These are phyloP conservation scores for Calonectria hongkongensis DNA, from an alignment of 2,329 filamentous ascomycete genomes.

Conservation along the genomic window DNA sequence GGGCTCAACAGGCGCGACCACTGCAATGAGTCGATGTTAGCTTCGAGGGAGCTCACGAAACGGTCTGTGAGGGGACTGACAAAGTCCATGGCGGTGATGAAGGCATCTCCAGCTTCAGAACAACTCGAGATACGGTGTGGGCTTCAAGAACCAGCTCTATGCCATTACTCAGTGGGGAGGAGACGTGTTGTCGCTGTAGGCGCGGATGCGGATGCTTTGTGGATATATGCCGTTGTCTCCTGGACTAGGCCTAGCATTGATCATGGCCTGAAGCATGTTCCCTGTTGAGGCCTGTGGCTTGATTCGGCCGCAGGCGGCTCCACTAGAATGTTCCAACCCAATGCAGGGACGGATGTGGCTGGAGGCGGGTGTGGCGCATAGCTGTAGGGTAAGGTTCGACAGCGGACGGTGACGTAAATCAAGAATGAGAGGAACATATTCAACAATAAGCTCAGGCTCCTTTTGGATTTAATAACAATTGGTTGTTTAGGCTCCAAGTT, in stretches of 20 bases:
- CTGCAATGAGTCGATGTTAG: constrained; percentile 60
- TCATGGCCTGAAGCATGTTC: constrained; percentile 36
- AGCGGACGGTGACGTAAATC: not conserved
- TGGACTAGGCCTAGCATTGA: constrained; percentile 33
- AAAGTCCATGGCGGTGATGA: constrained; percentile 73
- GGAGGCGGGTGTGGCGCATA: not conserved
- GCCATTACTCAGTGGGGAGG: constrained; percentile 44
- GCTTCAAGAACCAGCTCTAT: constrained; percentile 18
- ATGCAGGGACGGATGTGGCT: constrained; percentile 23
- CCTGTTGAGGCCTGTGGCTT: constrained; percentile 39
- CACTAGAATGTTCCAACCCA: not conserved
- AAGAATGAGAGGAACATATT: not conserved
- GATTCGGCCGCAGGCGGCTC: not conserved
- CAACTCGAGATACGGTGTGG: constrained; percentile 12
- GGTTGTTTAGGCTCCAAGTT: not conserved
- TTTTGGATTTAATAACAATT: not conserved
- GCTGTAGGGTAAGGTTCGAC: constrained; percentile 6
- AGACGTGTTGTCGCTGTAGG: constrained; percentile 48
- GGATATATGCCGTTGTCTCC: constrained; percentile 29
- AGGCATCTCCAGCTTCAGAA: constrained; percentile 64
- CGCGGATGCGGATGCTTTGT: constrained; percentile 31
- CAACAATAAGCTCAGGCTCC: not conserved
- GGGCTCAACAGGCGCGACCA: constrained; percentile 82
- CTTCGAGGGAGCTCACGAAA: constrained; percentile 39
- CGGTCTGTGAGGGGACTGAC: constrained; percentile 60